Base-by-base conservation (phyloP, 352 stramenopile species). In the Blastocystis sp. region DNA sequence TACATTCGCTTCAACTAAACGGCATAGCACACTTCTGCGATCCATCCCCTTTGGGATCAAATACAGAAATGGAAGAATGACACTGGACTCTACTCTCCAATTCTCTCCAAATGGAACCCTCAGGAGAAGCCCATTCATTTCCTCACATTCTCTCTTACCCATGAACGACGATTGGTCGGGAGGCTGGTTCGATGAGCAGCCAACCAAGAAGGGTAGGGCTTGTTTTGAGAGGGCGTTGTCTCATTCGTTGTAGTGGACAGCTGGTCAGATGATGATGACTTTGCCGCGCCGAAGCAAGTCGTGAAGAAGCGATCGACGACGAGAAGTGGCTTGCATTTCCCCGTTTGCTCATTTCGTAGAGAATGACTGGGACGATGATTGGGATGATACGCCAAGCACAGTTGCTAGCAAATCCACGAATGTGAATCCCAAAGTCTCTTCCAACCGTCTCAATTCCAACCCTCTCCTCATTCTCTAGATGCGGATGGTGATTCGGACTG, bases 141-240 rank as follows among this genome's bases (percentile, higher is more conserved):
- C 28, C 28, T 34, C 28, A 34, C 28, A 34, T 0, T 34, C 28
- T 34, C 28, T 34, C 28, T 34, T 34, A 34, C 28, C 28, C 10
- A 81, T 81, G 71, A 65, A 81, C 45, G 71, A 81, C 43, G 71
- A 81, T 38, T 81, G 71, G 71, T 45, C 71, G 38, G 71, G 71
- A 53, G 71, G 40, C 28, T 81, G 71, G 71, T 81, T 53, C 34
- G 71, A 81, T 40, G 71, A 81, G 48, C 48, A 81, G 66, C 53
- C 71, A 19, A 62, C 28, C 9, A 81, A 81, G 19, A 66, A 81
- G 52, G 60, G 71, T 81, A 81, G 40, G 38, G 40, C 4, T 43
- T 19, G 19, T 11, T 28, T 1, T 23, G 17, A 28, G 2, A 7
- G n/a, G 45, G 34, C n/a, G 38, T 11, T 17, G n/a, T 28, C 40